phyloP scores from a whole-genome alignment of 306 rosid genomes.

The Abrus pulchellus region DNA sequence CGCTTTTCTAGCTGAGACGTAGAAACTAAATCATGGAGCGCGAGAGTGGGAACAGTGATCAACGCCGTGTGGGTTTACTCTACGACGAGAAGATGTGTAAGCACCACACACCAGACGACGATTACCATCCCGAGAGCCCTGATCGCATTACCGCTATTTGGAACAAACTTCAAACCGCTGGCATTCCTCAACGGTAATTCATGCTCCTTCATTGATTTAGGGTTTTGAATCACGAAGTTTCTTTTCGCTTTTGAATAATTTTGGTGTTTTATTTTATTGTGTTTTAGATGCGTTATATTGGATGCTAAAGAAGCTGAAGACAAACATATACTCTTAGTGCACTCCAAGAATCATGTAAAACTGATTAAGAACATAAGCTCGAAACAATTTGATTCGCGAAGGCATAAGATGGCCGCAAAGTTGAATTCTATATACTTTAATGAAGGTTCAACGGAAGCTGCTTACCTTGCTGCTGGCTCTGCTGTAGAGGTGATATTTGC shows the following conservation, averaged over 20 bases:
- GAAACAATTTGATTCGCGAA: conserved; percentile 56
- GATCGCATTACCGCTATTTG: conserved; percentile 77
- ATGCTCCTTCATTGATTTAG: background rate
- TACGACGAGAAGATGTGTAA: conserved; percentile 89
- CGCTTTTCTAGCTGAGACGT: background rate
- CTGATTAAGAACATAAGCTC: conserved; percentile 80
- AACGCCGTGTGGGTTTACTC: conserved; percentile 72
- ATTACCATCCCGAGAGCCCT: conserved; percentile 85
- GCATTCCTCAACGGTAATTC: conserved; percentile 67
- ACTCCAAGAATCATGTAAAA: conserved; percentile 68
- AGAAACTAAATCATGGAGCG: conserved; percentile 36
- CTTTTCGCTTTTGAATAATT: background rate
- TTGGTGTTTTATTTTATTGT: conserved; percentile 23
- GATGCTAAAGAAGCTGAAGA: conserved; percentile 83
- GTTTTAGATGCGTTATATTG: conserved; percentile 83
- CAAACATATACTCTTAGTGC: conserved; percentile 63
- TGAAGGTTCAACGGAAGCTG: conserved; percentile 86
- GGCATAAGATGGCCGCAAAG: conserved; percentile 57
- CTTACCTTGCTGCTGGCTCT: conserved; percentile 92
- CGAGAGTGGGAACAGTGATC: conserved; percentile 23
- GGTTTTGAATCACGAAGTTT: background rate
- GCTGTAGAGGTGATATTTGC: conserved; percentile 68
- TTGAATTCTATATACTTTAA: conserved; percentile 81
- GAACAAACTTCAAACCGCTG: conserved; percentile 67
- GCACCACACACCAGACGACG: conserved; percentile 61